Evolutionary conservation across 768 basidiomycete species (phyloP), one percentile per base, ranked within the genome.

Genomic region (Lyophyllum shimeji): DNA sequence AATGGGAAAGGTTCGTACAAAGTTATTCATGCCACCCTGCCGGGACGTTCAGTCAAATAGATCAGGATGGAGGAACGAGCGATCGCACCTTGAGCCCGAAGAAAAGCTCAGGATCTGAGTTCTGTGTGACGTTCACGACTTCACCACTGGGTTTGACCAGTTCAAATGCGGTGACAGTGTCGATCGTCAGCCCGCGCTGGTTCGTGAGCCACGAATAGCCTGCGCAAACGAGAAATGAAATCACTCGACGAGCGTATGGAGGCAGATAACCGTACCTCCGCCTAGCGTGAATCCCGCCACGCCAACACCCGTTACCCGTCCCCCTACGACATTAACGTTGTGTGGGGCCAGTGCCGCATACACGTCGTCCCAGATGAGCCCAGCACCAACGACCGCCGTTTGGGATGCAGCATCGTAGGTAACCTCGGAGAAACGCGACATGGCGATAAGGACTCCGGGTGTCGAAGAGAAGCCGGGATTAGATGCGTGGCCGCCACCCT

Each of bases 181-280:
- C 86, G n/a, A 79, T 60, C 0, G 82, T 79, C 48, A 89, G 58
- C 12, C 86, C 86, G 56, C 79, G 72, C 53, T 86, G 82, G 56
- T 87, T 86, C 0, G 82, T 82, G 50, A 76, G 70, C 80, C 80
- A 87, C 12, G 86, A 86, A 60, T 84, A 87, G 2, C 86, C 86
- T 77, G 17, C 1, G 23, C 20, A 72, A 17, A 76, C 8, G 17
- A 17, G 34, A 15, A 48, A 15, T 17, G 73, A 0, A 76, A 60
- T 5, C 52, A 73, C 72, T 1, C 70, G 70, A 13, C 29, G 69
- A 33, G 75, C 69, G 40, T 72, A 68, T 21, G 75, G 71, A 23
- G 73, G 71, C 12, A 21, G 68, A 60, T 13, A 75, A 71, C 15
- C 81, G 63, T 20, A 74, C 75, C 84, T 75, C 86, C 85, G 8